Base-by-base conservation (phyloP, 2,329 filamentous ascomycete species). In the Botrytis pseudocinerea region DNA sequence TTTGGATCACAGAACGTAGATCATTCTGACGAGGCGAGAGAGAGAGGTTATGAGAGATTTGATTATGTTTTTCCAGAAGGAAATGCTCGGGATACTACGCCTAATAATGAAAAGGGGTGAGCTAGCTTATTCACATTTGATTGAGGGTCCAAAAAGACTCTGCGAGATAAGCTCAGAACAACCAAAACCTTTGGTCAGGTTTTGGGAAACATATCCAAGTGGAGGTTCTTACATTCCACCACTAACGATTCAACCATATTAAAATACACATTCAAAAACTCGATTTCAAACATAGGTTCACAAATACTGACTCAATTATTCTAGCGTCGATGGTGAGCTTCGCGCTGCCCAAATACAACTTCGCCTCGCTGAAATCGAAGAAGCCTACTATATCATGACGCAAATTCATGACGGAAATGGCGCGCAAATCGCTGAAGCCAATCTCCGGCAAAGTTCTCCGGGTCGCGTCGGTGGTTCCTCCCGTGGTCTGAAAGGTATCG, bases 41-140 rank as follows among this genome's bases (percentile, higher is more conserved):
- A 77, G 63, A 81, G 78, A 54, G 78, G 80, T 2, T 85, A 85
- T 76, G 86, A 88, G 76, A 82, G 83, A 73, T 83, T 89, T 61
- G 87, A 91, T 77, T 91, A 91, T 78, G 85, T 91, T n/a, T 89
- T 90, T 74, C 88, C 90, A 1, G 86, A 89, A 77, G 82, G 84
- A 74, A 88, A 88, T 75, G 82, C 83, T 1, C 80, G 82, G 54
- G 86, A 88, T 75, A 88, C 84, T 0, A 82, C 82, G 9, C 85
- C 90, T 0, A 83, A 85, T 70, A 91, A 90, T 75, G 83, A 86
- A 8, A 84, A 86, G 70, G 89, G 89, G 4, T 71, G 12, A 65
- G 60, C 40, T 16, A 54, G 42, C 40, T n/a, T 12, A 32, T 20
- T 35, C 14, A 65, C 64, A 57, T 12, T 44, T 48, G 38, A 46